Conservation (phyloP, 768 basidiomycete genomes). For the Leccinum fibrillosum region DNA sequence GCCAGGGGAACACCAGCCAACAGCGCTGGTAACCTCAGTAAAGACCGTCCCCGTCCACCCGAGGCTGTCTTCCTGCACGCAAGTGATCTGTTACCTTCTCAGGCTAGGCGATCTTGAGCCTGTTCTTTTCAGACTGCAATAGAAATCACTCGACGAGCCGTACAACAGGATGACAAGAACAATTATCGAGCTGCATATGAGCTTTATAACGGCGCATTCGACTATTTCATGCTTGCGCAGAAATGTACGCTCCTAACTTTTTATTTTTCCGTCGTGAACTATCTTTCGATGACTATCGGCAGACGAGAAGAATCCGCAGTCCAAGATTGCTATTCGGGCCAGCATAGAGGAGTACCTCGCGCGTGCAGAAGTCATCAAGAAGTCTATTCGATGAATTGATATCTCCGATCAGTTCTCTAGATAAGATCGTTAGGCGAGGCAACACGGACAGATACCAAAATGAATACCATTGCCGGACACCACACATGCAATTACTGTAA, state of each 20-base stretch:
- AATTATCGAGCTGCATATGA: slow-evolving; percentile 92
- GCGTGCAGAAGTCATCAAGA: slow-evolving; percentile 87
- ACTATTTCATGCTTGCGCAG: slow-evolving; percentile 96
- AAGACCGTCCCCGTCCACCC: slow-evolving; percentile 12
- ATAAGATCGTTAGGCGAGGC: neutral
- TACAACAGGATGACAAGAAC: slow-evolving; percentile 85
- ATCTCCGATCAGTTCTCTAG: neutral
- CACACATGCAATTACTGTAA: neutral
- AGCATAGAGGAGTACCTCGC: slow-evolving; percentile 89
- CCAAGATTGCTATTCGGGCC: slow-evolving; percentile 73
- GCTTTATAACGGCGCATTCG: slow-evolving; percentile 86
- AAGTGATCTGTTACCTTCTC: neutral
- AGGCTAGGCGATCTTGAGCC: neutral
- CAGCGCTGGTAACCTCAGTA: neutral
- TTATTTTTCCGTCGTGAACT: neutral
- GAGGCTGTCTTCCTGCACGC: slow-evolving; percentile 17
- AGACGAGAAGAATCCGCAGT: slow-evolving; percentile 88
- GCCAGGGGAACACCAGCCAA: neutral
- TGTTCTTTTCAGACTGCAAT: slow-evolving; percentile 57
- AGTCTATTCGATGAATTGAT: slow-evolving; percentile 29
- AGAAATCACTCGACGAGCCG: slow-evolving; percentile 83
- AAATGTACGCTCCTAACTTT: slow-evolving; percentile 53
- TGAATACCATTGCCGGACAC: neutral
- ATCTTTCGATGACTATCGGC: neutral
- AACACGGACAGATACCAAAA: neutral